Evolutionary conservation across 306 rosid genomes (phyloP).

Genomic region (Trifolium pratense): DNA sequence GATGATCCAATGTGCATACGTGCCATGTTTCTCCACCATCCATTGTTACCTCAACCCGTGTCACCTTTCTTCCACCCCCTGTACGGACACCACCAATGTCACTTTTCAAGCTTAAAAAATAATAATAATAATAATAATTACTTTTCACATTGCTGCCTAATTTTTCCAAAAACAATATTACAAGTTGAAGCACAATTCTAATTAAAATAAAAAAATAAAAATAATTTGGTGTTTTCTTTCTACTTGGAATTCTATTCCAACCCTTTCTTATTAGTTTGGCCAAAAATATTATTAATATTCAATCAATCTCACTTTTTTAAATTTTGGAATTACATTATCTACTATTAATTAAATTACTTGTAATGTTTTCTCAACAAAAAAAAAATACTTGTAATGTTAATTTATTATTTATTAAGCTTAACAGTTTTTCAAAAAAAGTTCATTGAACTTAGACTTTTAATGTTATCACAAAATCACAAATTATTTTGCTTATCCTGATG

Average conservation of each 20-base stretch:
- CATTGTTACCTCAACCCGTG: constrained; percentile 83
- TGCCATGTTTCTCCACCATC: constrained; percentile 85
- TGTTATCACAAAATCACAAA: too few relatives aligned
- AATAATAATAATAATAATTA: too few relatives aligned
- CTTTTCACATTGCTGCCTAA: neutral
- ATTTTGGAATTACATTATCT: too few relatives aligned
- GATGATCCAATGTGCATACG: constrained; percentile 60
- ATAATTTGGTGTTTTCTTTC: neutral
- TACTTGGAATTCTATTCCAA: neutral
- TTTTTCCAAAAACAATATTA: neutral
- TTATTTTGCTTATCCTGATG: neutral
- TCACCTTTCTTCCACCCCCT: constrained; percentile 94
- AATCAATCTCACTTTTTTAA: too few relatives aligned
- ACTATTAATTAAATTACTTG: too few relatives aligned
- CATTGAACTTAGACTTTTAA: too few relatives aligned
- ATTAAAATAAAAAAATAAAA: too few relatives aligned
- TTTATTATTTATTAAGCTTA: too few relatives aligned
- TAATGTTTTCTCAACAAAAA: too few relatives aligned
- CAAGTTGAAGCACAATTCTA: neutral
- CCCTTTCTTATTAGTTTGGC: too few relatives aligned
- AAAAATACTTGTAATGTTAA: too few relatives aligned
- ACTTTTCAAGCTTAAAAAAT: neutral
- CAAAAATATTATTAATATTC: too few relatives aligned
- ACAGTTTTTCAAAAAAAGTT: neutral
- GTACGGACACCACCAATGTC: neutral